Evolutionary conservation across 345 rosid species (phyloP), one percentile per base, ranked within the genome.

Genomic region (Pistacia atlantica): DNA sequence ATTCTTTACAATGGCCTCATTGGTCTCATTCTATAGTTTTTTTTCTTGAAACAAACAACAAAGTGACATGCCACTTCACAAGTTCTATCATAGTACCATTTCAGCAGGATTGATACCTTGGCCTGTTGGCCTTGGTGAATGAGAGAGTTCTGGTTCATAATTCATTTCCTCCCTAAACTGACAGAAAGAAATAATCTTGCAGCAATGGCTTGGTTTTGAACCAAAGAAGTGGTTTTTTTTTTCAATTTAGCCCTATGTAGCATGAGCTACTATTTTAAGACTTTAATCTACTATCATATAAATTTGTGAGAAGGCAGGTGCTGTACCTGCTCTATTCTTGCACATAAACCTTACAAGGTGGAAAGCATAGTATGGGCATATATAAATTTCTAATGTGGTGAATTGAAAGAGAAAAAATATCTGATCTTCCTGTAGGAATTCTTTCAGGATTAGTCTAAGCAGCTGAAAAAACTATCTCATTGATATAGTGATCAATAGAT

Each of bases 131-230:
- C 46, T 42, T 42, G 8, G 22, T 58, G 54, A 58, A 58, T 22
- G 42, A 22, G 37, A 42, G 55, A 58, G 17, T 71, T 42, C 52
- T 22, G 37, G 35, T 70, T 59, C 45, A 31, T 63, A 12, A 31
- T 62, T 62, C 11, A 51, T 14, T 54, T 54, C 57, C 57, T 54
- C 8, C 57, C 20, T 33, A 31, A 63, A 54, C 51, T 14, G 22
- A 71, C 16, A n/a, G 28, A 68, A 68, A 8, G 12, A 3, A n/a
- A 25, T 64, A 2, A 8, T 65, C 4, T 8, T 17, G 69, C 72
- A 51, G 22, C 37, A 4, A 71, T 58, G 75, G 45, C 65, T 58
- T 71, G 22, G 75, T 58, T 71, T 46, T 69, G 65, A 56, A 42
- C 12, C 37, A 6, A 58, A 13, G 13, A 7, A 38, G 28, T 11